These are phyloP conservation scores for Paspalum notatum DNA, from an alignment of 176 grass and related monocot species.

Conservation along the genomic window DNA sequence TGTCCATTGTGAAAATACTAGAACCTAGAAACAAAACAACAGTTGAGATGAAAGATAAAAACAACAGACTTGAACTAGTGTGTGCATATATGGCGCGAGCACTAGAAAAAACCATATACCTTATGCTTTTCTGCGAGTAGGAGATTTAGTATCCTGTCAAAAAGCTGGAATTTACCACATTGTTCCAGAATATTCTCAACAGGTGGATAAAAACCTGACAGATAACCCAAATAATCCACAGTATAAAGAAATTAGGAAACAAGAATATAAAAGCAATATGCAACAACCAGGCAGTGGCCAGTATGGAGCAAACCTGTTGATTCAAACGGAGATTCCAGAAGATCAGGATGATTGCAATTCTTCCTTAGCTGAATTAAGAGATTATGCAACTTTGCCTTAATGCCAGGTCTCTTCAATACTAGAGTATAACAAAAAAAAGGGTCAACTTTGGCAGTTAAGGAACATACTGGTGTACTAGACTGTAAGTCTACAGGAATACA, in stretches of 20 bases:
- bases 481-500: background rate
- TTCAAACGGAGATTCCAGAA: conserved; percentile 63
- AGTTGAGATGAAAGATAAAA: conserved; percentile 3
- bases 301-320: conserved; percentile 46
- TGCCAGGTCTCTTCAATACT: conserved; percentile 67
- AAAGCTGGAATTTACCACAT: conserved; percentile 85
- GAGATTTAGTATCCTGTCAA: conserved; percentile 66
- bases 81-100: conserved; percentile 2
- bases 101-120: conserved; percentile 41
- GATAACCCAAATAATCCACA: background rate
- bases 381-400: conserved; percentile 76
- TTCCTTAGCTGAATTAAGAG: conserved; percentile 83
- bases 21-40: conserved; percentile 58
- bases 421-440: conserved; percentile 26
- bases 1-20: conserved; percentile 96
- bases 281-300: conserved; percentile 9
- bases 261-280: conserved; percentile 12
- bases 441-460: conserved; percentile 11
- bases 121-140: conserved; percentile 77
- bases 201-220: conserved; percentile 74
- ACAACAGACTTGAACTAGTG: background rate
- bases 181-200: conserved; percentile 73
- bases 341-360: conserved; percentile 89
- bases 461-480: background rate
- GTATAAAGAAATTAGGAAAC: conserved; percentile 1